These are phyloP conservation scores for Suhomyces panamericanus DNA, from an alignment of 1,139 yeast genomes.

Conservation along the genomic window DNA sequence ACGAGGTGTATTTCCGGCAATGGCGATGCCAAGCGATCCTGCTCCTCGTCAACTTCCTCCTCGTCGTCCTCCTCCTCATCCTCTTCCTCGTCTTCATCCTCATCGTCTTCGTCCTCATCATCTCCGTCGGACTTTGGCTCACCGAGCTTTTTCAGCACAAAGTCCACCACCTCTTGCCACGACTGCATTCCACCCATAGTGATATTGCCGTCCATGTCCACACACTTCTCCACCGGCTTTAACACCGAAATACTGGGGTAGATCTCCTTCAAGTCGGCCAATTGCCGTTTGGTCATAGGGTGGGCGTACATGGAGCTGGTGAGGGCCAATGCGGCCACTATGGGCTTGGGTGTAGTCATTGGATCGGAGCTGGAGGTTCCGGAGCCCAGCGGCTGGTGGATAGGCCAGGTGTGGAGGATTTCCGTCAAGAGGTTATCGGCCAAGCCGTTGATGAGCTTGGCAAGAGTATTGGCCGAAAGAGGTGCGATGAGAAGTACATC, in stretches of 20 bases:
- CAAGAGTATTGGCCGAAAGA: slow-evolving; percentile 31
- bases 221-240: slow-evolving; percentile 33
- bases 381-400: slow-evolving; percentile 11
- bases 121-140: slow-evolving; percentile 25
- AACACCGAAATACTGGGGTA: slow-evolving; percentile 31
- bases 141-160: slow-evolving; percentile 29
- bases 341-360: slow-evolving; percentile 25
- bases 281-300: slow-evolving; percentile 30
- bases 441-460: slow-evolving; percentile 30
- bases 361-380: slow-evolving; percentile 13
- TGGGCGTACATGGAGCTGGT: slow-evolving; percentile 33
- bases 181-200: slow-evolving; percentile 37
- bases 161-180: slow-evolving; percentile 34
- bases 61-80: slow-evolving; percentile 22
- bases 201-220: slow-evolving; percentile 33
- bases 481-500: slow-evolving; percentile 37
- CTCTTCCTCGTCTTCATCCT: slow-evolving; percentile 15
- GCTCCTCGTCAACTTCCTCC: slow-evolving; percentile 25
- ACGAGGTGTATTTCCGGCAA: slow-evolving; percentile 7
- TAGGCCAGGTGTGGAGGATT: slow-evolving; percentile 30
- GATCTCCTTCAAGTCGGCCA: slow-evolving; percentile 25
- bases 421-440: slow-evolving; percentile 31
- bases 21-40: slow-evolving; percentile 16
- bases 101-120: slow-evolving; percentile 20
- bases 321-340: slow-evolving; percentile 30